phyloP scores from a whole-genome alignment of 805 yeast genomes.

The Candida fluviatilis region DNA sequence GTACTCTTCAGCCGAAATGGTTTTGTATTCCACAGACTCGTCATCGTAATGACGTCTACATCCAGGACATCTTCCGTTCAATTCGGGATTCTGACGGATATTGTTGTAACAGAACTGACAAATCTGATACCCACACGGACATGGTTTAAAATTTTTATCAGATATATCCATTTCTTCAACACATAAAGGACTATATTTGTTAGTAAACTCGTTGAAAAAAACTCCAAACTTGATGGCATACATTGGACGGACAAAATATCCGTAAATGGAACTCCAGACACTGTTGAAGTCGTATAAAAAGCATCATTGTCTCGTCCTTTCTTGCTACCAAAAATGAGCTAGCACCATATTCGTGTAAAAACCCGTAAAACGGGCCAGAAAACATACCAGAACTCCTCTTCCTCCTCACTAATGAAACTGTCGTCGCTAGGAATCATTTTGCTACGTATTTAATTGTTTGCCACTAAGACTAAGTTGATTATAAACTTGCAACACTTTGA shows the following conservation, averaged over 20 bases:
- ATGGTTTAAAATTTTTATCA: slow-evolving; percentile 96
- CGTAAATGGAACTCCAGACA: too few relatives aligned
- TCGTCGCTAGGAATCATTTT: slow-evolving; percentile 39
- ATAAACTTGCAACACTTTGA: too few relatives aligned
- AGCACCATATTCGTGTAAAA: too few relatives aligned
- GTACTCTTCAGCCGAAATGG: slow-evolving; percentile 81
- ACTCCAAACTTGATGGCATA: too few relatives aligned
- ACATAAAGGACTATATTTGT: slow-evolving; percentile 70
- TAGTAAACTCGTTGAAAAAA: background rate
- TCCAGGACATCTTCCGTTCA: slow-evolving; percentile 96
- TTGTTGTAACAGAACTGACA: slow-evolving; percentile 98
- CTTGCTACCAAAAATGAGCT: too few relatives aligned
- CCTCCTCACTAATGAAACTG: slow-evolving; percentile 70
- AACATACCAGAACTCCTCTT: slow-evolving; percentile 66
- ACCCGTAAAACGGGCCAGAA: too few relatives aligned
- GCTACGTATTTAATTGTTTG: too few relatives aligned
- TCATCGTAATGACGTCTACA: slow-evolving; percentile 94
- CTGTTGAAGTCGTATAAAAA: too few relatives aligned
- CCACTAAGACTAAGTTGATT: too few relatives aligned
- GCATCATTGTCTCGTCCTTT: too few relatives aligned
- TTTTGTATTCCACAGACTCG: slow-evolving; percentile 82
- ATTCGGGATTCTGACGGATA: slow-evolving; percentile 90
- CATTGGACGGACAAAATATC: too few relatives aligned
- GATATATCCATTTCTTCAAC: slow-evolving; percentile 97
- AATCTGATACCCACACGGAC: slow-evolving; percentile 98